Evolutionary conservation across 768 basidiomycete genomes (phyloP).

Genomic region (Dendrothele bispora): DNA sequence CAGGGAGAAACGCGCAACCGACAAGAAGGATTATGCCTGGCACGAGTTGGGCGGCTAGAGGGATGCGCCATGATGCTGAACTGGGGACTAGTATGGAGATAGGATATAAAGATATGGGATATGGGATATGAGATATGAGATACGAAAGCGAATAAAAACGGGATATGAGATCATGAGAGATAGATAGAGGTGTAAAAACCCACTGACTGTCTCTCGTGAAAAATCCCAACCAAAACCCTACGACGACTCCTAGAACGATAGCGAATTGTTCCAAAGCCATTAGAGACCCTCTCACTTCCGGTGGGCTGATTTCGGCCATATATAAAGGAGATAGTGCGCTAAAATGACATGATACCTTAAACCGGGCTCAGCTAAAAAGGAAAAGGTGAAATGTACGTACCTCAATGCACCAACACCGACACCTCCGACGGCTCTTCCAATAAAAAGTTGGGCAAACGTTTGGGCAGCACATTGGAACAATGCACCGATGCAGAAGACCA

Average conservation of each 20-base stretch:
- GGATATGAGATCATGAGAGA: no score
- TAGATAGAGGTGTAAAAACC: not conserved
- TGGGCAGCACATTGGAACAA: conserved; percentile 64
- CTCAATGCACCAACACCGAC: conserved; percentile 78
- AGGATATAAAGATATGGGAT: no score
- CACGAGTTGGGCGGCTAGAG: conserved; percentile 67
- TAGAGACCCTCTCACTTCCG: conserved; percentile 76
- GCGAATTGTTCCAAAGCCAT: conserved; percentile 79
- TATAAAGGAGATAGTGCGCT: conserved; percentile 83
- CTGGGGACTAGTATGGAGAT: conserved; percentile 47
- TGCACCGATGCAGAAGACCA: conserved; percentile 73
- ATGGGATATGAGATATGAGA: not conserved
- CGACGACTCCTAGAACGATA: conserved; percentile 78
- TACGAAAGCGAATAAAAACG: no score
- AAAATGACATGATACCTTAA: no score
- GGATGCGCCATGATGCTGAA: conserved; percentile 75
- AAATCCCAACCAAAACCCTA: conserved; percentile 85
- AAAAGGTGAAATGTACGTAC: conserved; percentile 31
- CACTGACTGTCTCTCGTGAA: conserved; percentile 60
- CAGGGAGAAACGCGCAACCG: conserved; percentile 59
- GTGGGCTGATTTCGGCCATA: conserved; percentile 83
- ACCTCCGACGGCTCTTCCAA: conserved; percentile 76
- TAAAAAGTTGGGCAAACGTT: conserved; percentile 53
- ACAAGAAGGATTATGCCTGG: conserved; percentile 67
- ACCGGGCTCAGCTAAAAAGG: conserved; percentile 3